Evolutionary conservation across 2,329 filamentous ascomycete species (phyloP).

Genomic region (Grosmannia penicillata): DNA sequence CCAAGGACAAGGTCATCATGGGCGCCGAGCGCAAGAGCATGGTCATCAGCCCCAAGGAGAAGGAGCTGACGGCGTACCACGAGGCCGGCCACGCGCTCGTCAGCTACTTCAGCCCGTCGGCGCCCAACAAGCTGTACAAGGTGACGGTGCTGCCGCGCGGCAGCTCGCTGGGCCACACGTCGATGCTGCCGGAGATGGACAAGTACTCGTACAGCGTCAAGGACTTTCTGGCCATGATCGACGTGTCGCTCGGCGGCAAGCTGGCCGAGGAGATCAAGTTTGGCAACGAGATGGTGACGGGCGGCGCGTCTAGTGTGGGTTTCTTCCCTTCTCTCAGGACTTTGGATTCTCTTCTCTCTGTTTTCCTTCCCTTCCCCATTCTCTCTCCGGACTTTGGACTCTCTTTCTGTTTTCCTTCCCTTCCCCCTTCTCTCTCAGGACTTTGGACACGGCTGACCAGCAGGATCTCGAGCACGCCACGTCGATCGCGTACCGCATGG

Average conservation of each 20-base stretch:
- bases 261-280: constrained; percentile 78
- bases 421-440: not conserved
- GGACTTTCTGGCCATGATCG: constrained; percentile 54
- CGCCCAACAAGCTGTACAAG: constrained; percentile 75
- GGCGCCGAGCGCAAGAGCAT: constrained; percentile 83
- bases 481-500: constrained; percentile 68
- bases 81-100: constrained; percentile 93
- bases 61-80: constrained; percentile 92
- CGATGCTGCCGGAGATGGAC: constrained; percentile 79
- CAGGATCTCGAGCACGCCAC: constrained; percentile 79
- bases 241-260: constrained; percentile 67
- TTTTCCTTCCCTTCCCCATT: no score
- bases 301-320: constrained; percentile 65
- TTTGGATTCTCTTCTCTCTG: no score
- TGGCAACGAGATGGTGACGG: constrained; percentile 80
- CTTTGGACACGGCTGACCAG: constrained; percentile 2
- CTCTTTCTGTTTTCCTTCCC: no score
- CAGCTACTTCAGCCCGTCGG: constrained; percentile 61
- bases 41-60: constrained; percentile 85
- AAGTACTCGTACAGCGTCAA: constrained; percentile 78
- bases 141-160: constrained; percentile 93
- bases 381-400: no score
- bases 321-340: not conserved
- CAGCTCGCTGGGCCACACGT: constrained; percentile 71
- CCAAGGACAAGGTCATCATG: constrained; percentile 96